Evolutionary conservation across 169 alveolate genomes (phyloP), one percentile per base, ranked within the genome.

Genomic region (Eimeria sp.): DNA sequence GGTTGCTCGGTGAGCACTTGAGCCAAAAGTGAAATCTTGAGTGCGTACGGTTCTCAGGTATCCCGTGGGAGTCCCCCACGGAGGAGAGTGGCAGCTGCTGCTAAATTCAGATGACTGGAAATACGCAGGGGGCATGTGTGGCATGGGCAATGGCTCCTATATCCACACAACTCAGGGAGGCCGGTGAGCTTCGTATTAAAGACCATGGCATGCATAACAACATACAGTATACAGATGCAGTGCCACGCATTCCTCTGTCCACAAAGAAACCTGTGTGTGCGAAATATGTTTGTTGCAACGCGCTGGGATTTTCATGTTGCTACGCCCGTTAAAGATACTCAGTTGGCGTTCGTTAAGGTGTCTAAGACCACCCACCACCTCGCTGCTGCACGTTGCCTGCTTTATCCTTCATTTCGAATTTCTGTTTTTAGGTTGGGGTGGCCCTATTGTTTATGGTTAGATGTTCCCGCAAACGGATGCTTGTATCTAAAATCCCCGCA

Each of bases 21-120:
- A 37, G 74, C 58, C 27, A 27, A 10, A 33, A 1, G 46, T 27
- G 43, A 58, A 78, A 54, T 33, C 16, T 49, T n/a, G 11, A 11
- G 30, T 91, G 72, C 46, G 33, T 11, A 30, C 91, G 13, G 16
- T 76, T 33, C 18, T 90, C 96, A 90, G 97, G 14, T 97, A 97
- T 76, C 98, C 97, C 23, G 89, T 97, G 78, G 98, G 98, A 14
- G 98, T 96, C 46, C 97, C 97, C 1, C 97, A 95, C 89, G 97
- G 97, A 4, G 97, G 96, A 20, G 97, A 95, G 97, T 97, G 98
- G 98, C 90, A 90, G 62, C 96, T 97, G 49, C 49, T 97, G 80
- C 95, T 97, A 71, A 97, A 97, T 94, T 97, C 98, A 18, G 97
- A 97, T 77, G 97, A 96, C 85, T 96, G 97, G 98, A 89, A 95